Base-by-base conservation (phyloP, 129 eudicot species). In the Apium graveolens region DNA sequence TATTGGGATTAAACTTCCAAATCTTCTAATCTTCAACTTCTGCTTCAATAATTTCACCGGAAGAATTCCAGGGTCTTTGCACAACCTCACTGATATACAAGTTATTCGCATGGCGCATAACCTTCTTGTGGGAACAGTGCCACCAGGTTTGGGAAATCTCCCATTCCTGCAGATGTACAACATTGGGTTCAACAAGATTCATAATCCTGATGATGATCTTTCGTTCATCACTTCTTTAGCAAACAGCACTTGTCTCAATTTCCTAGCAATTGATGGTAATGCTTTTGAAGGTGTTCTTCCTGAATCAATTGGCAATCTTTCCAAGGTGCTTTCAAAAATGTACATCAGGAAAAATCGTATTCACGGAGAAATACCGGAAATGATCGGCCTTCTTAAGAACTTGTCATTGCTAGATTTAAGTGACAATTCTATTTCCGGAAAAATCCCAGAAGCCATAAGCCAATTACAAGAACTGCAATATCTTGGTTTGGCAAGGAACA, bases 11-110 rank as follows among this genome's bases (percentile, higher is more conserved):
- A 86, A 86, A 37, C 87, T 89, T 66, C 91, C 95, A 0, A 89
- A 89, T 78, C 94, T 91, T 73, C 79, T 81, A n/a, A 79, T 53
- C 13, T 84, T 92, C 73, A 87, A 88, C 81, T 86, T 86, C 65
- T 89, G 92, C 85, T 29, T 89, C 78, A 92, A 92, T 42, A 86
- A 84, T 57, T 89, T 92, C 85, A 92, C 92, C 0, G 97, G 97
- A 2, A 86, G 82, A 1, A 92, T 92, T 75, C 97, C 95, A 0
- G 89, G 88, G 69, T 89, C 95, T 1, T 62, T 89, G 86, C 92
- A 89, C 70, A 89, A 91, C 76, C 88, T 84, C 80, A 89, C 95
- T 46, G 86, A 85, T 73, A 89, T 92, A 69, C 48, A 76, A 85
- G 38, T 85, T 24, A 89, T 92, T 51, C 87, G 89, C 20, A 68